Base-by-base conservation (phyloP, 1,284 basidiomycete species). In the Uromyces viciae-fabae region DNA sequence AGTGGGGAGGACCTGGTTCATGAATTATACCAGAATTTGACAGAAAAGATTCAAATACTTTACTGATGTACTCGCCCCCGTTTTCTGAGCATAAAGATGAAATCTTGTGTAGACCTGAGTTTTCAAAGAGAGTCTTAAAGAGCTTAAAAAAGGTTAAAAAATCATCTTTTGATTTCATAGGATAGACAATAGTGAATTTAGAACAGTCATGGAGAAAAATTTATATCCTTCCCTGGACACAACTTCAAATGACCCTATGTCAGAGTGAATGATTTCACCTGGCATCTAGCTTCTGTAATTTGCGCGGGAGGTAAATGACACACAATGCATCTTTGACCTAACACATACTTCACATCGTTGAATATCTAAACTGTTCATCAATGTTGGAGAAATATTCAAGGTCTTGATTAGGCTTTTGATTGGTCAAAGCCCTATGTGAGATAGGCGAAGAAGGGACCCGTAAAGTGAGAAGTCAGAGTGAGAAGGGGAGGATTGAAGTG, bases 1-100 rank as follows among this genome's bases (percentile, higher is more conserved):
- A 85, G 80, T 88, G 84, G 73, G 87, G 87, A 0, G 86, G 83
- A 17, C 85, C 86, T n/a, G 85, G 82, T 62, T 85, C 81, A 31
- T 82, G 83, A 33, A 79, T 54, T 2, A 86, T 88, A 22, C 87
- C 87, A 8, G 81, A 38, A 0, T 62, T 36, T 11, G 82, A 81
- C 4, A 87, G 85, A 58, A 84, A 85, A 0, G 78, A 81, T 15
- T 75, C n/a, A 77, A 87, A 86, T 3, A 79, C 83, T 1, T 82
- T 81, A 1, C 81, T 82, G 11, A 81, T 71, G 80, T 84, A 85
- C 83, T 87, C 84, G 1, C 84, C 84, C n/a, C 86, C 86, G 36
- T 86, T 85, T 83, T 88, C 86, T 81, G 83, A 81, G 1, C 85
- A 82, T 2, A 86, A n/a, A 15, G 49, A 33, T 14, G 9, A 7